phyloP scores from a whole-genome alignment of 768 basidiomycete genomes.

The Hygrocybe coccinea region DNA sequence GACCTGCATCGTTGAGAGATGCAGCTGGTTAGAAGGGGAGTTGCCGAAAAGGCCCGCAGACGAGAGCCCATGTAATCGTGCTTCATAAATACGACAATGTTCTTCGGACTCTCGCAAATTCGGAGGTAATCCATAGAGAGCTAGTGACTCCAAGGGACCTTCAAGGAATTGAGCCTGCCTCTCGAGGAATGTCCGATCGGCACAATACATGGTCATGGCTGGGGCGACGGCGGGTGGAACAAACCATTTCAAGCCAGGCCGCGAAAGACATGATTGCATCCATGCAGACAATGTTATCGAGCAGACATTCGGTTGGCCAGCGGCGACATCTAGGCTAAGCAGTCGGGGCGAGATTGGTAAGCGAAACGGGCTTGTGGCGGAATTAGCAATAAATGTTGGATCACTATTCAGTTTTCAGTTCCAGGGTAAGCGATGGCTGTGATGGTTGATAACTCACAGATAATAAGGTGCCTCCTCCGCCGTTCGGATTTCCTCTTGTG shows the following conservation, averaged over 20 bases:
- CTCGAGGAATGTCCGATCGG: conserved; percentile 76
- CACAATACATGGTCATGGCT: conserved; percentile 65
- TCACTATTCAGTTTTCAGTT: conserved; percentile 39
- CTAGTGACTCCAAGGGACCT: conserved; percentile 68
- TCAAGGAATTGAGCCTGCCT: conserved; percentile 54
- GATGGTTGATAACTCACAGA: conserved; percentile 32
- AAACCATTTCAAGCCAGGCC: conserved; percentile 77
- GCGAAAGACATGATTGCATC: conserved; percentile 75
- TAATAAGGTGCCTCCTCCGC: conserved; percentile 40
- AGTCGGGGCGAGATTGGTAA: conserved; percentile 32
- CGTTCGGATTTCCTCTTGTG: conserved; percentile 40
- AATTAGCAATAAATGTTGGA: conserved; percentile 44
- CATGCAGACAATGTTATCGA: conserved; percentile 61
- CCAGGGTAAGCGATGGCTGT: not conserved
- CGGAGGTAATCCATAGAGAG: conserved; percentile 79
- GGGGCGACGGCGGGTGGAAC: conserved; percentile 84
- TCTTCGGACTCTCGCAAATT: conserved; percentile 54
- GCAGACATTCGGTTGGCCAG: conserved; percentile 49
- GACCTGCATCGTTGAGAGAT: conserved; percentile 80
- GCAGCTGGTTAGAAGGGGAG: conserved; percentile 71
- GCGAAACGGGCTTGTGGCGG: conserved; percentile 29
- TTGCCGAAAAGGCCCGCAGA: conserved; percentile 60
- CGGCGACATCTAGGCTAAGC: conserved; percentile 31
- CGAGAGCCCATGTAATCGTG: conserved; percentile 54
- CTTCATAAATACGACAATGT: conserved; percentile 44